Conservation (phyloP, 2,329 filamentous ascomycete genomes). For the Emydomyces testavorans region DNA sequence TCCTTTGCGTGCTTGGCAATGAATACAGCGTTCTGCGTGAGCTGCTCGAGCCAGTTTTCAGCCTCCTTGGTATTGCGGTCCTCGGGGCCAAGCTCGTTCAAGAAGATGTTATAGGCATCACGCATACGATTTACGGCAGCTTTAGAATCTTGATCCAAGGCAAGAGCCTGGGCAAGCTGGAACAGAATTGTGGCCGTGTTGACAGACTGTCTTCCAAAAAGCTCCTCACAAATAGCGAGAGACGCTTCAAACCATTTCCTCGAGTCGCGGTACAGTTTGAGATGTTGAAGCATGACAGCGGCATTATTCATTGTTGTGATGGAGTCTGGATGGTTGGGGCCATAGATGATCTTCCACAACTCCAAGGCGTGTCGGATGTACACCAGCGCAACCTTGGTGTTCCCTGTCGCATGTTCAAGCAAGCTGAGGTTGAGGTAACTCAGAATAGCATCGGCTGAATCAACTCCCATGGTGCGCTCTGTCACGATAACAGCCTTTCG, state of each 20-base stretch:
- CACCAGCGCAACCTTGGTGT: slow-evolving; percentile 73
- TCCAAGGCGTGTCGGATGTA: slow-evolving; percentile 89
- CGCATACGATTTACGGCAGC: slow-evolving; percentile 86
- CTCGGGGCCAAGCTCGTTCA: slow-evolving; percentile 68
- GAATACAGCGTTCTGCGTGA: slow-evolving; percentile 88
- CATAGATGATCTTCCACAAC: slow-evolving; percentile 95
- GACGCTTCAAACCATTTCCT: slow-evolving; percentile 95
- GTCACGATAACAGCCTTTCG: slow-evolving; percentile 94
- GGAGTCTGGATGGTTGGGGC: slow-evolving; percentile 83
- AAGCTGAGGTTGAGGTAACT: slow-evolving; percentile 93
- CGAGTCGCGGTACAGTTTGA: slow-evolving; percentile 91
- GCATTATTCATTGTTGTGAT: slow-evolving; percentile 99
- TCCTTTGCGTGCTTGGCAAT: slow-evolving; percentile 92
- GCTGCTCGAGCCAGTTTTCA: slow-evolving; percentile 88
- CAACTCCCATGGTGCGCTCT: slow-evolving; percentile 84
- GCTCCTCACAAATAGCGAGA: slow-evolving; percentile 72
- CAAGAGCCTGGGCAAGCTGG: slow-evolving; percentile 90
- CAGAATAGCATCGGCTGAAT: slow-evolving; percentile 85
- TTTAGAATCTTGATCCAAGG: slow-evolving; percentile 91
- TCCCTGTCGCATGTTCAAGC: slow-evolving; percentile 84
- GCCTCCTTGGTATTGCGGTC: slow-evolving; percentile 98
- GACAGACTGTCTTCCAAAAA: slow-evolving; percentile 80
- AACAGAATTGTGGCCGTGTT: slow-evolving; percentile 92
- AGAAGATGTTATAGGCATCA: slow-evolving; percentile 93
- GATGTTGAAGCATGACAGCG: slow-evolving; percentile 92